Conservation (phyloP, 805 yeast genomes). For the Ogataea philodendri region DNA sequence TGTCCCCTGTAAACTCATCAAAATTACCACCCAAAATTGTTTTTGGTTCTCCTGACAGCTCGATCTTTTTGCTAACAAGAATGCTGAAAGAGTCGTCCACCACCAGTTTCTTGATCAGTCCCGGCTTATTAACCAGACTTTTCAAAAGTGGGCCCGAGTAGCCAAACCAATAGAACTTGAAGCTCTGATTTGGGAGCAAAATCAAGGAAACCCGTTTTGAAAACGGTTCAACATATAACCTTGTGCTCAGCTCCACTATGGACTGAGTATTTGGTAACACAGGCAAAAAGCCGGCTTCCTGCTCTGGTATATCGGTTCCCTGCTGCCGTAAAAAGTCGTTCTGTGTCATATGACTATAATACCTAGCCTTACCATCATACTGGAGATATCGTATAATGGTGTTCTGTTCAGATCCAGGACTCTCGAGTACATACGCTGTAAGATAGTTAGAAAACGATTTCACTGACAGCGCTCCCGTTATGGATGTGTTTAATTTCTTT, state of each 20-base stretch:
- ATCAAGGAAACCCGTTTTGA: conserved; percentile 13
- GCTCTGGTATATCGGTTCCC: conserved; percentile 17
- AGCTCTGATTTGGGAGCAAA: conserved; percentile 7
- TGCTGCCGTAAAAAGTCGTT: conserved; percentile 37
- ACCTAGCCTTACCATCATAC: conserved; percentile 70
- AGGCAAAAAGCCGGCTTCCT: conserved; percentile 1
- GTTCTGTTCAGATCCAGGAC: conserved; percentile 14
- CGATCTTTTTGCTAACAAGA: conserved; percentile 5
- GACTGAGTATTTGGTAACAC: conserved; percentile 6
- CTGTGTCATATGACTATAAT: conserved; percentile 60
- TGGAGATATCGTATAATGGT: conserved; percentile 62
- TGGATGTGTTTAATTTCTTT: conserved; percentile 45
- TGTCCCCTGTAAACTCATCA: conserved; percentile 6
- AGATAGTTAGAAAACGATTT: conserved; percentile 24
- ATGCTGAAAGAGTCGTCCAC: conserved; percentile 14
- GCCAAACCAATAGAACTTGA: conserved; percentile 18
- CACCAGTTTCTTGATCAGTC: conserved; percentile 6
- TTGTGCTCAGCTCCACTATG: conserved; percentile 19
- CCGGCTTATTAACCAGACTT: conserved; percentile 5
- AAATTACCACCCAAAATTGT: neutral
- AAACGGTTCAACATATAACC: conserved; percentile 9
- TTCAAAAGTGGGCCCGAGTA: conserved; percentile 17
- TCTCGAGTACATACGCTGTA: conserved; percentile 19
- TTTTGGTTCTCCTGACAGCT: conserved; percentile 8
- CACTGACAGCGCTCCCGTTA: conserved; percentile 57